Conservation (phyloP, 768 basidiomycete species). For the Suillus americanus region DNA sequence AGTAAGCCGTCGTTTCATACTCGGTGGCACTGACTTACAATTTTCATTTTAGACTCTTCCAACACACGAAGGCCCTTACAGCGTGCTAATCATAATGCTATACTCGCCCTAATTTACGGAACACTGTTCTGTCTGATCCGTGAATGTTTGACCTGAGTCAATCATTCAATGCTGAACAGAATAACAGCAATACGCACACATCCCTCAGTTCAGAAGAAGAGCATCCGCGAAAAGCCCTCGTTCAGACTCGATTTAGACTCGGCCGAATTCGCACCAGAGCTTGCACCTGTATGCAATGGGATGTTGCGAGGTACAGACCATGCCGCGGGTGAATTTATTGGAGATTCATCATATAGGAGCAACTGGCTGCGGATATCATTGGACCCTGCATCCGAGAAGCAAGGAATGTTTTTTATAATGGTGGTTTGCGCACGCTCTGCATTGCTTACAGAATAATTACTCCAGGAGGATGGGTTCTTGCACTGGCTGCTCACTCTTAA, state of each 20-base stretch:
- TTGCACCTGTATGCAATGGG: constrained; percentile 81
- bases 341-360: constrained; percentile 84
- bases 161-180: not conserved
- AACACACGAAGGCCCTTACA: not conserved
- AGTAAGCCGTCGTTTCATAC: not conserved
- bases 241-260: constrained; percentile 87
- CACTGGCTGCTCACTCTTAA: constrained; percentile 72
- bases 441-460: constrained; percentile 67
- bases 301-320: constrained; percentile 73
- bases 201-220: constrained; percentile 69
- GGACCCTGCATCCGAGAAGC: constrained; percentile 67
- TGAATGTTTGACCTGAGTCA: not conserved
- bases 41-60: not conserved
- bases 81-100: not conserved
- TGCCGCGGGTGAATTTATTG: constrained; percentile 48
- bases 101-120: not conserved
- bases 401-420: constrained; percentile 81
- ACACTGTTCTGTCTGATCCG: not conserved
- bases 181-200: constrained; percentile 17
- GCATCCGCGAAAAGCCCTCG: constrained; percentile 66
- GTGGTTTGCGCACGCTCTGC: constrained; percentile 86
- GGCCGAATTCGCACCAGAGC: constrained; percentile 79
- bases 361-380: constrained; percentile 61
- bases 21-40: not conserved
- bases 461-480: constrained; percentile 82